These are phyloP conservation scores for Ehretia macrophylla DNA, from an alignment of 257 asterid genomes.

Conservation along the genomic window DNA sequence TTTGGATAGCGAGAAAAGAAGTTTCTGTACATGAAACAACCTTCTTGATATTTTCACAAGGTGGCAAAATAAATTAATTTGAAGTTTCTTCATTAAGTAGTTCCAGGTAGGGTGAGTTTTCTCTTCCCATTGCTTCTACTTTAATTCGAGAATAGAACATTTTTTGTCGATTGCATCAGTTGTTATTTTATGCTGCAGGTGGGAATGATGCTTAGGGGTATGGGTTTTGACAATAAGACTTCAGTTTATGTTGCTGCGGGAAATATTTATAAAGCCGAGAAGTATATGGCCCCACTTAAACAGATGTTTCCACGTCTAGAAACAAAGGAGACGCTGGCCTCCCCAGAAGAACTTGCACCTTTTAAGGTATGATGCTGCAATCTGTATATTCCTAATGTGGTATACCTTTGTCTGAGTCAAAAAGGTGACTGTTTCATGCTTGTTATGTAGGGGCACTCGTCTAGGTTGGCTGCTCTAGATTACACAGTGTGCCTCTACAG, in stretches of 20 bases:
- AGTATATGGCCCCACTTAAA: constrained; percentile 90
- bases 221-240: constrained; percentile 92
- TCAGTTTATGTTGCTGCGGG: constrained; percentile 92
- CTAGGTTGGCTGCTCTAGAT: constrained; percentile 97
- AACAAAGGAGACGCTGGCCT: constrained; percentile 76
- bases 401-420: not conserved
- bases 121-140: not conserved
- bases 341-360: constrained; percentile 75
- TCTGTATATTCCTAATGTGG: not conserved
- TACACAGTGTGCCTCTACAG: constrained; percentile 96
- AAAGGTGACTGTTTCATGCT: constrained; percentile 3
- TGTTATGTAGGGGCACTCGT: constrained; percentile 71
- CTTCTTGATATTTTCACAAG: too few relatives aligned
- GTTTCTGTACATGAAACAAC: too few relatives aligned
- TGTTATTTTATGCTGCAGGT: constrained; percentile 48
- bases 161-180: not conserved
- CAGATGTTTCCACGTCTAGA: constrained; percentile 86
- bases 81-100: too few relatives aligned
- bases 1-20: too few relatives aligned
- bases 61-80: too few relatives aligned
- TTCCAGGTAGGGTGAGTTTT: not conserved
- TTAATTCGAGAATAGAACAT: too few relatives aligned
- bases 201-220: constrained; percentile 97
- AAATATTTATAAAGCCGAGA: constrained; percentile 77
- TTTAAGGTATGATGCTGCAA: constrained; percentile 44